Evolutionary conservation across 2,329 filamentous ascomycete species (phyloP), one percentile per base, ranked within the genome.

Genomic region (Teratosphaeria nubilosa): DNA sequence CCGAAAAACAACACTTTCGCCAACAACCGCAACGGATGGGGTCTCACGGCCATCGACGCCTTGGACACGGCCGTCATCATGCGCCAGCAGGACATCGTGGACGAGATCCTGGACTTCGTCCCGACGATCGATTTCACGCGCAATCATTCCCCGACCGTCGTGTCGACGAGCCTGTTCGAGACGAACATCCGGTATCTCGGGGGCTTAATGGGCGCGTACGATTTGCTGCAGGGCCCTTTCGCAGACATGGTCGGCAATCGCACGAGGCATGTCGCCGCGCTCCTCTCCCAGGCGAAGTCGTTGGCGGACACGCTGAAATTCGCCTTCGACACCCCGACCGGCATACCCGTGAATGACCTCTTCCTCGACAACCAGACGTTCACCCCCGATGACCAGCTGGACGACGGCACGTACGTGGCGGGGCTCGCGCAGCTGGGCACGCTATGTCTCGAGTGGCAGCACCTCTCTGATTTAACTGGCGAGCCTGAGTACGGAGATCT

Each of bases 21-120:
- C n/a, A 88, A 96, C 69, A 89, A 90, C 0, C 97, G 97, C 72
- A 92, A 90, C 69, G 90, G 88, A 54, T 96, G 91, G 91, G 88
- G 88, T 20, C 91, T 91, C 16, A 95, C 91, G 0, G 71, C 96
- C 60, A 88, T 96, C 6, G 91, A 96, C 75, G 78, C 83, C 1
- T 75, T 92, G 55, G 90, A 95, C 69, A 91, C 90, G 0, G 77
- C 95, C 2, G 95, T 88, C 87, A 91, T 95, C 65, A 91, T 92
- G 82, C 88, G 83, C 25, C 68, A 95, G 70, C 82, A 82, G 66
- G 80, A 87, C 0, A 89, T 95, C 66, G 95, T 95, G 66, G 83
- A 90, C 59, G 85, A 90, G 60, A 90, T 90, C 1, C 83, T 88
- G 51, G 79, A 82, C 55, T 84, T 81, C 3, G 83, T 91, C 24